Evolutionary conservation across 169 alveolate species (phyloP), one percentile per base, ranked within the genome.

Genomic region (Cytauxzoon felis): DNA sequence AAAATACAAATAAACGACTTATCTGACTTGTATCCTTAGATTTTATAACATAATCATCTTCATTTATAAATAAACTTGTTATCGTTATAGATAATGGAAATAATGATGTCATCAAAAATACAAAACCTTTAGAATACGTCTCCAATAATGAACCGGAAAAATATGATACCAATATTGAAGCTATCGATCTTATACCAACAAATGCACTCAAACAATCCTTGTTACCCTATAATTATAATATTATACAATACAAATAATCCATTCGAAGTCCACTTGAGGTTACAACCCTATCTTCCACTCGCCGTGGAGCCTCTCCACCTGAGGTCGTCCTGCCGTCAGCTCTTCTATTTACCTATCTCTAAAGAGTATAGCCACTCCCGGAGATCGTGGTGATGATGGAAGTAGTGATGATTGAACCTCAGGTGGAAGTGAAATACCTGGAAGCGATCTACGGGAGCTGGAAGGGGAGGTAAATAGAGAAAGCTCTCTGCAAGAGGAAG

Each of bases 141-240:
- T 93, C 97, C 11, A 94, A 63, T 50, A 95, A 65, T 47, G 89
- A 88, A 0, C 98, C 98, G 58, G 97, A 93, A 53, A 92, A 87
- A 81, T 95, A 95, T 11, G 98, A 96, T 40, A 94, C 95, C 34
- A 92, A 45, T 36, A 95, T 59, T 16, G 93, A 85, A 0, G 97
- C 98, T 26, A 90, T 52, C 21, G 96, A 93, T 63, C 92, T 91
- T 23, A 94, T 76, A 23, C 95, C 95, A 73, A 95, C 88, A 61
- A 92, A 93, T 50, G 91, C 92, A 1, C 95, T 87, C 19, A 95
- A 94, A 43, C 81, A 85, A 64, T 89, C 88, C n/a, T n/a, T n/a
- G n/a, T n/a, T n/a, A n/a, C n/a, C n/a, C n/a, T 32, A 86, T 81
- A 0, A 92, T 95, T 41, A 56, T 73, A 2, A 69, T 42, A 26